A percentile compares a stretch with the other conserved stretches of the same genome.
phyloP scores from a whole-genome alignment of 805 yeast species.

The Teunomyces tritomae region DNA sequence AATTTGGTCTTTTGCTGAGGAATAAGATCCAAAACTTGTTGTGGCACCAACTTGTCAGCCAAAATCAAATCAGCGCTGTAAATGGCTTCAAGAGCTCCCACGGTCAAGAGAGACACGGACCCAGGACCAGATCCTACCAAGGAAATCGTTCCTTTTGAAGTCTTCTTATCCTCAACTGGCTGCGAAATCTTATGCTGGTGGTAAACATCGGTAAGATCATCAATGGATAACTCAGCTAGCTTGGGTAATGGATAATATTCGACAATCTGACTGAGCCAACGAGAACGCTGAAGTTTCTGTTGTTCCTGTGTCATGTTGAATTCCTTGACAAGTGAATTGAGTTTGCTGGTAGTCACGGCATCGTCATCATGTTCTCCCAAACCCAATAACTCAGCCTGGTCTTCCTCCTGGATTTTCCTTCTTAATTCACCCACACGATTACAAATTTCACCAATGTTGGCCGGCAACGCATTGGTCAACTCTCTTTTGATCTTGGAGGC shows the following conservation, averaged over 20 bases:
- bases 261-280: slow-evolving; percentile 87
- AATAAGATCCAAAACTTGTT: slow-evolving; percentile 76
- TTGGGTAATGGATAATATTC: slow-evolving; percentile 81
- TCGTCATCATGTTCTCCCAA: slow-evolving; percentile 68
- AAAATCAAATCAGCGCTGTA: slow-evolving; percentile 77
- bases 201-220: slow-evolving; percentile 51
- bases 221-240: slow-evolving; percentile 58
- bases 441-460: slow-evolving; percentile 67
- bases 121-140: slow-evolving; percentile 98
- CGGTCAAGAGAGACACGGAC: slow-evolving; percentile 71
- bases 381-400: slow-evolving; percentile 32
- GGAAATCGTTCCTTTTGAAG: slow-evolving; percentile 55
- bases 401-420: slow-evolving; percentile 51
- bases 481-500: slow-evolving; percentile 81
- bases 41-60: slow-evolving; percentile 92
- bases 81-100: slow-evolving; percentile 82
- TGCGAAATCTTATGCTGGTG: slow-evolving; percentile 14
- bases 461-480: slow-evolving; percentile 61
- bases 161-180: slow-evolving; percentile 4
- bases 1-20: slow-evolving; percentile 66
- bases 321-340: slow-evolving; percentile 64
- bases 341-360: slow-evolving; percentile 53
- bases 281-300: slow-evolving; percentile 56
- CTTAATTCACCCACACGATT: slow-evolving; percentile 67
- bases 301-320: slow-evolving; percentile 52